Percentiles rank a stretch among this genome's conserved stretches.
phyloP scores from a whole-genome alignment of 2,329 filamentous ascomycete genomes.

The Ploettnerulaceae sp. region DNA sequence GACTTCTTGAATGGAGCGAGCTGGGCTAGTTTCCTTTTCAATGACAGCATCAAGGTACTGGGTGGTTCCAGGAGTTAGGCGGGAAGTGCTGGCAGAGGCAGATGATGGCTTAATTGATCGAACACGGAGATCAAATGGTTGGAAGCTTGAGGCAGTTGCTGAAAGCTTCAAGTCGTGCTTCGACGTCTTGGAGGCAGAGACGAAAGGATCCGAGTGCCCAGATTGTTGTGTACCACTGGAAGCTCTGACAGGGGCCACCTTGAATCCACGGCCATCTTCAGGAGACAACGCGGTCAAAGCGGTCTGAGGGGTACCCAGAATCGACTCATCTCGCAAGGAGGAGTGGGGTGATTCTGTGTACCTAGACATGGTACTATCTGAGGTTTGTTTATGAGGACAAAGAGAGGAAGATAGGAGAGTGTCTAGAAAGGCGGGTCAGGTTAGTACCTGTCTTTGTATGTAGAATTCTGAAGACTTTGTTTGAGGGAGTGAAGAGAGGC shows the following conservation, averaged over 20 bases:
- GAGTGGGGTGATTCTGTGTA: constrained; percentile 35
- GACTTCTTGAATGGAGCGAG: not conserved
- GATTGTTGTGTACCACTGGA: constrained; percentile 24
- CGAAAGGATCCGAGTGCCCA: constrained; percentile 45
- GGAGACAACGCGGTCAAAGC: constrained; percentile 60
- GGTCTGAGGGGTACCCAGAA: constrained; percentile 60
- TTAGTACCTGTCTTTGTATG: no score
- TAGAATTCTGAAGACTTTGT: no score
- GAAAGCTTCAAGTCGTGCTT: constrained; percentile 49
- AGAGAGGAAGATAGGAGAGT: not conserved
- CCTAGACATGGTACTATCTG: constrained; percentile 14
- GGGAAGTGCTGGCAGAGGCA: not conserved
- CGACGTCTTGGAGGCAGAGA: constrained; percentile 32
- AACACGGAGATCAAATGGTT: constrained; percentile 39
- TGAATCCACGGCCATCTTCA: constrained; percentile 38
- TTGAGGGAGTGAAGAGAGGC: no score
- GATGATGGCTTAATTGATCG: not conserved
- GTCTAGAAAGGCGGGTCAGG: no score
- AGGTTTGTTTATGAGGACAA: not conserved
- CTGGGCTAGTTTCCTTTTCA: not conserved
- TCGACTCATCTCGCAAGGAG: constrained; percentile 50
- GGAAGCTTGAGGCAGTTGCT: constrained; percentile 58
- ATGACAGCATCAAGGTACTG: constrained; percentile 14
- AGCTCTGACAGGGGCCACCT: constrained; percentile 15
- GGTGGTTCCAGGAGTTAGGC: constrained; percentile 12